A percentile compares a stretch with the other conserved stretches of the same genome.
phyloP scores from a whole-genome alignment of 768 basidiomycete species.

The Harrya chromipes region DNA sequence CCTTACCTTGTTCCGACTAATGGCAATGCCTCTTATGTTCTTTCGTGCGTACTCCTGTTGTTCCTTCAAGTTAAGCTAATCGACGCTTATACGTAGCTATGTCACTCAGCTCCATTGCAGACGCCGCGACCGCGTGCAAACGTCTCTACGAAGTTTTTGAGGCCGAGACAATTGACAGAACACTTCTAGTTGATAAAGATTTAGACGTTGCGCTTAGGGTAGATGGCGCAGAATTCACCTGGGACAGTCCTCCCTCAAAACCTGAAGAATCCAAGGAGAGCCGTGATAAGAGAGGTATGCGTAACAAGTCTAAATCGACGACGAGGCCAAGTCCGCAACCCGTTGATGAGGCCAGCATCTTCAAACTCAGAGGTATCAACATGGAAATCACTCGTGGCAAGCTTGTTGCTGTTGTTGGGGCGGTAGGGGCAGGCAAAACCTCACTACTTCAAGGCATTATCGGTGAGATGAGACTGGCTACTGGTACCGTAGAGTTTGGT shows the following conservation, averaged over 20 bases:
- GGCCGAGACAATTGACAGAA: slow-evolving; percentile 70
- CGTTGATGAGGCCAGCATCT: slow-evolving; percentile 40
- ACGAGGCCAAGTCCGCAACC: slow-evolving; percentile 24
- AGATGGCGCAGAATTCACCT: slow-evolving; percentile 71
- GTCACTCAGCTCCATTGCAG: slow-evolving; percentile 75
- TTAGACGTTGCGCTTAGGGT: slow-evolving; percentile 65
- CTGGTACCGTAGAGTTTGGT: slow-evolving; percentile 67
- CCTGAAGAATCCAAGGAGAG: slow-evolving; percentile 27
- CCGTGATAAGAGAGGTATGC: not conserved
- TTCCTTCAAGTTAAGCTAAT: slow-evolving; percentile 7
- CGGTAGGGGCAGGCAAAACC: slow-evolving; percentile 57
- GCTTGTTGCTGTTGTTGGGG: slow-evolving; percentile 81
- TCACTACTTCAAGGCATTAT: slow-evolving; percentile 71
- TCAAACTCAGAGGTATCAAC: slow-evolving; percentile 63
- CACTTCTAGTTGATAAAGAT: slow-evolving; percentile 48
- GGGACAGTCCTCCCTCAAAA: slow-evolving; percentile 60
- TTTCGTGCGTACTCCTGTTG: slow-evolving; percentile 35
- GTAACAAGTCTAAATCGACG: too few species aligned
- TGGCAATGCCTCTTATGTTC: slow-evolving; percentile 80
- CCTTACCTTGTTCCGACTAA: slow-evolving; percentile 81
- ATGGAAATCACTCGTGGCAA: slow-evolving; percentile 72
- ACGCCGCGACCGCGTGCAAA: slow-evolving; percentile 75
- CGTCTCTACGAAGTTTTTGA: slow-evolving; percentile 81
- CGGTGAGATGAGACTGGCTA: slow-evolving; percentile 76
- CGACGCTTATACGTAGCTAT: slow-evolving; percentile 41